phyloP scores from a whole-genome alignment of 2,329 filamentous ascomycete genomes.

The Pseudopithomyces chartarum region DNA sequence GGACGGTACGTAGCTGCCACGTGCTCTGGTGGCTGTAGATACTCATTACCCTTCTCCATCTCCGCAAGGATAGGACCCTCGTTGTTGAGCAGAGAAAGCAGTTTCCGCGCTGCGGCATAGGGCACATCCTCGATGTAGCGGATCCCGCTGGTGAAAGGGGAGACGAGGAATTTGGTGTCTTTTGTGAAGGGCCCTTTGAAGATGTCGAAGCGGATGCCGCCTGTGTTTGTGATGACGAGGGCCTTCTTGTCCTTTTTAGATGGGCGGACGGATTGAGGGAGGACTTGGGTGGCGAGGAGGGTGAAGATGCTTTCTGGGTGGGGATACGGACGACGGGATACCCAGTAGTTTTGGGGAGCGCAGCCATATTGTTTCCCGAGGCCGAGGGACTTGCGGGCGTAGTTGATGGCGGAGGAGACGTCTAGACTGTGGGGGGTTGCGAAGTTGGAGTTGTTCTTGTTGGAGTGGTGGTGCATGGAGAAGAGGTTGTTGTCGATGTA shows the following conservation, averaged over 20 bases:
- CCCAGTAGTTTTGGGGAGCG: constrained; percentile 79
- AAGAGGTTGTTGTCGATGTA: constrained; percentile 96
- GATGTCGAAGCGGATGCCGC: constrained; percentile 91
- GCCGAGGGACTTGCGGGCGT: constrained; percentile 70
- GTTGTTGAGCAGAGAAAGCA: constrained; percentile 65
- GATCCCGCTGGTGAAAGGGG: constrained; percentile 83
- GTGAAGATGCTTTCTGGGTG: constrained; percentile 76
- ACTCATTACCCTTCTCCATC: constrained; percentile 34
- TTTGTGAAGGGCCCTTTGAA: constrained; percentile 90
- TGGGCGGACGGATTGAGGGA: constrained; percentile 68
- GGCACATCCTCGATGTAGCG: constrained; percentile 80
- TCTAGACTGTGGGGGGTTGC: constrained; percentile 74
- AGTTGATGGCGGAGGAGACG: constrained; percentile 70
- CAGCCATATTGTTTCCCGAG: constrained; percentile 82
- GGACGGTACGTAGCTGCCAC: constrained; percentile 33
- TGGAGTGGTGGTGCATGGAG: constrained; percentile 81
- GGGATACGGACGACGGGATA: constrained; percentile 77
- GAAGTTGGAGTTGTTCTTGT: constrained; percentile 73
- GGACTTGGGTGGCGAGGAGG: constrained; percentile 76
- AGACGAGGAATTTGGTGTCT: constrained; percentile 84
- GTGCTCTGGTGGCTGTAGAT: constrained; percentile 54
- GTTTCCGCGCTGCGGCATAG: constrained; percentile 72
- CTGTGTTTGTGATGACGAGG: constrained; percentile 83
- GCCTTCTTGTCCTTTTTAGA: constrained; percentile 61
- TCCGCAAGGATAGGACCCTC: constrained; percentile 56